Percentiles rank a stretch among this genome's conserved stretches.
Evolutionary conservation across 345 rosid species (phyloP).

Genomic region (Hibiscus syriacus): DNA sequence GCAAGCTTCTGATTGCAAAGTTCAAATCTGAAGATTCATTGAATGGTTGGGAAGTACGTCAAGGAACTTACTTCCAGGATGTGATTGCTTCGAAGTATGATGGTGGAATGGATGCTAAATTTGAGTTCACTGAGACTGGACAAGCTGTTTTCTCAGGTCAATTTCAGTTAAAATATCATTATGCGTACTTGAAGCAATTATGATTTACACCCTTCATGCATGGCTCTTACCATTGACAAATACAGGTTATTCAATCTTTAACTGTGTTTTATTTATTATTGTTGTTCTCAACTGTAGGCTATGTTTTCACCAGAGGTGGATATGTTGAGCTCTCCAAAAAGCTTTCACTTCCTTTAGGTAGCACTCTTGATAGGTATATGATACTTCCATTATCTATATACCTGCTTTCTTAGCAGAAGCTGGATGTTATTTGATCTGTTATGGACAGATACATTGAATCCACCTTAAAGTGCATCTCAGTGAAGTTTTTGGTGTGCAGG

Average conservation of each 20-base stretch:
- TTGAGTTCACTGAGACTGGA: constrained; percentile 72
- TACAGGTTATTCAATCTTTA: not conserved
- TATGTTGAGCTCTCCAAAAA: constrained; percentile 80
- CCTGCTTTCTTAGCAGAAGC: not conserved
- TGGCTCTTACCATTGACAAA: not conserved
- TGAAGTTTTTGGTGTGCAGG: constrained; percentile 29
- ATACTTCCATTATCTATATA: not conserved
- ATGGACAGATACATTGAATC: not conserved
- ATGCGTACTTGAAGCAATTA: not conserved
- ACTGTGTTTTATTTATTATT: constrained; percentile 5
- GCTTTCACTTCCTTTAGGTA: constrained; percentile 70
- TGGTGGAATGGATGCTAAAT: constrained; percentile 89
- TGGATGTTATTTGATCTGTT: not conserved
- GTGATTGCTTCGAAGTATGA: constrained; percentile 69
- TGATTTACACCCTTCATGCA: not conserved
- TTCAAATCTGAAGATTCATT: constrained; percentile 64
- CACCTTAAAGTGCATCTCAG: constrained; percentile 1
- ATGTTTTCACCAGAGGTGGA: constrained; percentile 90
- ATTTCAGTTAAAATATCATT: not conserved
- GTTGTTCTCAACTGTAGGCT: constrained; percentile 36
- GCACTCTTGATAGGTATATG: constrained; percentile 82
- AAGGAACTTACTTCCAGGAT: constrained; percentile 92
- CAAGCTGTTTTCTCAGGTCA: constrained; percentile 80
- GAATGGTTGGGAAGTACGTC: constrained; percentile 76
- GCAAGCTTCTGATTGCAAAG: constrained; percentile 87